A percentile compares a stretch with the other conserved stretches of the same genome.
phyloP scores from a whole-genome alignment of 1,284 basidiomycete species.

The Ganoderma lingzhi region DNA sequence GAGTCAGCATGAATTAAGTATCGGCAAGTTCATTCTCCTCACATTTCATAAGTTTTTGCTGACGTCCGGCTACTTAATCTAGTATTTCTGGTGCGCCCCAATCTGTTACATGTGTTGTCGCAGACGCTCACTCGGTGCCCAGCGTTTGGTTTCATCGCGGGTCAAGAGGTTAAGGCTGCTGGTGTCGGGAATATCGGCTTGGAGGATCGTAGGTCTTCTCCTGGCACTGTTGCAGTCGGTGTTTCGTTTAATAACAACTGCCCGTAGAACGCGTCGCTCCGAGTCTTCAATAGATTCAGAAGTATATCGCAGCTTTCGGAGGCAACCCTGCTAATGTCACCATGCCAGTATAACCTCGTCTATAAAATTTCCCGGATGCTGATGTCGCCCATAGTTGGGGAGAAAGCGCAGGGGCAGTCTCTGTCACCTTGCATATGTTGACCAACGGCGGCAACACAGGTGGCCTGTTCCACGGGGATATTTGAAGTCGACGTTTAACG shows the following conservation, averaged over 20 bases:
- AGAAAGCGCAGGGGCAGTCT: no score
- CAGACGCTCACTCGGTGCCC: constrained; percentile 1
- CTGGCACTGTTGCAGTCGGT: neutral
- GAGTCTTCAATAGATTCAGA: constrained; percentile 64
- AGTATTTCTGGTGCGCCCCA: constrained; percentile 5
- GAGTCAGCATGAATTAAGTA: constrained; percentile 31
- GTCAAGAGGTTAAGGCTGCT: constrained; percentile 56
- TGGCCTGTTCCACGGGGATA: no score
- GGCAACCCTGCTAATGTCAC: constrained; percentile 48
- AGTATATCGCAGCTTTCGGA: constrained; percentile 49
- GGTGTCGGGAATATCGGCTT: constrained; percentile 63
- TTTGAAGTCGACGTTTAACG: no score
- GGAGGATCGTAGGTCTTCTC: constrained; percentile 52
- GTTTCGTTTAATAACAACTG: no score
- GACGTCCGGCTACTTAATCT: neutral
- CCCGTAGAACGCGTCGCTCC: constrained; percentile 39
- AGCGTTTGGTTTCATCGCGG: constrained; percentile 58
- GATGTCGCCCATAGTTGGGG: no score
- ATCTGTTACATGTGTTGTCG: no score
- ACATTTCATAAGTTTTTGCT: neutral
- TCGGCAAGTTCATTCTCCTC: constrained; percentile 10
- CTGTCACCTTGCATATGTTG: no score
- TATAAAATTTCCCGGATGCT: no score
- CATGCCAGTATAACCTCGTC: constrained; percentile 24
- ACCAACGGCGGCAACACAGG: no score